Evolutionary conservation across 768 basidiomycete species (phyloP).

Genomic region (Daedaleopsis sinensis): DNA sequence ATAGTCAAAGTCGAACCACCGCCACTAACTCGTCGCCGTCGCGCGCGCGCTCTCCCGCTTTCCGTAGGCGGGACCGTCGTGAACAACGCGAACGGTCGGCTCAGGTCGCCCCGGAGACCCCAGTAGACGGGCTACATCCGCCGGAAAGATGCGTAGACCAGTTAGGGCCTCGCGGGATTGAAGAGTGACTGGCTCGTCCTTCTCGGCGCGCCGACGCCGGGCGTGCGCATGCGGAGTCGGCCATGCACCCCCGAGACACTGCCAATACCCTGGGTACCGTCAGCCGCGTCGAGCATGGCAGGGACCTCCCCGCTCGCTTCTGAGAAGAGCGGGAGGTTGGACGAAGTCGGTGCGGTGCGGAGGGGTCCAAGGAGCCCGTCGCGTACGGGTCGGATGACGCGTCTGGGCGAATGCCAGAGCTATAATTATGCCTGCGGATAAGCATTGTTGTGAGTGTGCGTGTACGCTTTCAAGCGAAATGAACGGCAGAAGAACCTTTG

Average conservation of each 20-base stretch:
- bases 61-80: slow-evolving; percentile 7
- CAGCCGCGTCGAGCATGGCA: slow-evolving; percentile 64
- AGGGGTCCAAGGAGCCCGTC: slow-evolving; percentile 71
- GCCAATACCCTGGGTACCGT: slow-evolving; percentile 36
- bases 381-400: slow-evolving; percentile 66
- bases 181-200: too few relatives aligned
- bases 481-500: slow-evolving; percentile 57
- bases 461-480: slow-evolving; percentile 2
- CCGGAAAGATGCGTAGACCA: slow-evolving; percentile 81
- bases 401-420: slow-evolving; percentile 74
- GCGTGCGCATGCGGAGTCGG: not conserved
- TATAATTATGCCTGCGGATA: slow-evolving; percentile 82
- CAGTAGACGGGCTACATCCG: slow-evolving; percentile 61
- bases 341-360: slow-evolving; percentile 39
- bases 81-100: slow-evolving; percentile 44
- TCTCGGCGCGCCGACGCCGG: too few relatives aligned
- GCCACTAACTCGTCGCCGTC: slow-evolving; percentile 68
- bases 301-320: slow-evolving; percentile 58
- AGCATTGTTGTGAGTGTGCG: too few relatives aligned
- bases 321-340: slow-evolving; percentile 68
- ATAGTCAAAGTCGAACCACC: slow-evolving; percentile 74
- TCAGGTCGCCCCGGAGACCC: slow-evolving; percentile 71
- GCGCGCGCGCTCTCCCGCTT: not conserved
- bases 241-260: slow-evolving; percentile 60
- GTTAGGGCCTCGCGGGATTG: slow-evolving; percentile 61